phyloP scores from a whole-genome alignment of 2,329 filamentous ascomycete genomes.

The Apiospora phragmitis region DNA sequence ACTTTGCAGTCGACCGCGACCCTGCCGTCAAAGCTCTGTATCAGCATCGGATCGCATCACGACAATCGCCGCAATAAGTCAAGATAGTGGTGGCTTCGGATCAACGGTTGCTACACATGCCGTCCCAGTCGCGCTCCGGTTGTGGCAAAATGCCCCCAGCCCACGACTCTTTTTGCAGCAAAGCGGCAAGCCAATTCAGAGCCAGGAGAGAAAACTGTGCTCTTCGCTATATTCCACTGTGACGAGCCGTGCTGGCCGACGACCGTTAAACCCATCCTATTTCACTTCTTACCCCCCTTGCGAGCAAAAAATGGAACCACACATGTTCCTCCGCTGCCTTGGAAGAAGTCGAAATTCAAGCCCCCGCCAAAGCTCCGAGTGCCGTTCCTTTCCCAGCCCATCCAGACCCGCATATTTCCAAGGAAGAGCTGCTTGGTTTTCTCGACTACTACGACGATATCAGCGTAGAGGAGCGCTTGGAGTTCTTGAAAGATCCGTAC shows the following conservation, averaged over 20 bases:
- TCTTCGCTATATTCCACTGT: slow-evolving; percentile 21
- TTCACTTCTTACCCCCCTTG: slow-evolving; percentile 22
- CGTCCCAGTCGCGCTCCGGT: neutral
- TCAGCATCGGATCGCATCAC: slow-evolving; percentile 16
- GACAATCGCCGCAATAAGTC: slow-evolving; percentile 16
- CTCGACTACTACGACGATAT: slow-evolving; percentile 51
- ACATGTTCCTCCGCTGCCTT: slow-evolving; percentile 15
- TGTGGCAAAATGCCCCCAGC: neutral
- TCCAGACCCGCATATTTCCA: slow-evolving; percentile 12
- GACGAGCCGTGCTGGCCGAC: slow-evolving; percentile 20
- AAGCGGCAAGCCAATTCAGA: neutral
- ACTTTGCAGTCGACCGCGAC: slow-evolving; percentile 46
- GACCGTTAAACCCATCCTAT: slow-evolving; percentile 20
- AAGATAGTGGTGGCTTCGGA: slow-evolving; percentile 14
- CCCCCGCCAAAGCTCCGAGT: neutral
- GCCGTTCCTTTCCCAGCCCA: neutral
- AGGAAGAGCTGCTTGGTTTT: slow-evolving; percentile 52
- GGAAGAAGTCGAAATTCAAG: slow-evolving; percentile 6
- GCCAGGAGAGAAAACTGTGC: neutral
- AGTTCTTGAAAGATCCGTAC: slow-evolving; percentile 54
- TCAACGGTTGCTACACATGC: neutral
- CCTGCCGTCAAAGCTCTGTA: slow-evolving; percentile 17
- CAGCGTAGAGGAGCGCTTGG: slow-evolving; percentile 54
- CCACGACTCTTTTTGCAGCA: neutral
- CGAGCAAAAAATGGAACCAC: slow-evolving; percentile 24